phyloP scores from a whole-genome alignment of 306 rosid genomes.

The Vachellia pachyceras region DNA sequence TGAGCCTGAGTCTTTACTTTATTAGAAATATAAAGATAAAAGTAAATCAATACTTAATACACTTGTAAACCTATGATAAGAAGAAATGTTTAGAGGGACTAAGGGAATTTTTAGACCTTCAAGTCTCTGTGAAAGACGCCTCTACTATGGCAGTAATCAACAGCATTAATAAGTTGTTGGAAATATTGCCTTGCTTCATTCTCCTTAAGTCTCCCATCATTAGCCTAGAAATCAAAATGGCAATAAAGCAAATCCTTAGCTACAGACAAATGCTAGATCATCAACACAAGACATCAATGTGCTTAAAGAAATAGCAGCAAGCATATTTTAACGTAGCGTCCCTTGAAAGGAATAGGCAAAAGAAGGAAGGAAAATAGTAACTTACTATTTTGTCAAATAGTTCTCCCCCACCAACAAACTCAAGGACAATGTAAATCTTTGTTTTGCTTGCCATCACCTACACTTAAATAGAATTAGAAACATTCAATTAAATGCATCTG shows the following conservation, averaged over 20 bases:
- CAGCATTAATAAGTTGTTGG: slow-evolving; percentile 91
- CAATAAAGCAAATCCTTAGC: slow-evolving; percentile 25
- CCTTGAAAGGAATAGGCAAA: slow-evolving; percentile 1
- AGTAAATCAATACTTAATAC: not conserved
- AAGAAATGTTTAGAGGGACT: slow-evolving; percentile 27
- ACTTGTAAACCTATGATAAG: not conserved
- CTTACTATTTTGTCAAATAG: slow-evolving; percentile 94
- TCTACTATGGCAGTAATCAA: slow-evolving; percentile 97
- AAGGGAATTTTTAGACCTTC: slow-evolving; percentile 62
- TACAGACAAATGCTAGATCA: slow-evolving; percentile 33
- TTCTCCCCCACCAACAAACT: slow-evolving; percentile 88
- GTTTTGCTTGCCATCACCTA: slow-evolving; percentile 99
- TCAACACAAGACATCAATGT: slow-evolving; percentile 10
- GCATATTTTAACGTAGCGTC: not conserved
- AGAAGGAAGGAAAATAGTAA: slow-evolving; percentile 1
- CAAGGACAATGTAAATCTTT: slow-evolving; percentile 87
- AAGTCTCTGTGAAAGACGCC: slow-evolving; percentile 96
- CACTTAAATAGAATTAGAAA: slow-evolving; percentile 39
- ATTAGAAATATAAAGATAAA: slow-evolving; percentile 1
- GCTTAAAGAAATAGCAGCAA: not conserved
- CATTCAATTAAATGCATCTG: not conserved
- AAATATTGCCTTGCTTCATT: slow-evolving; percentile 89
- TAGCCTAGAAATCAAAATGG: slow-evolving; percentile 64
- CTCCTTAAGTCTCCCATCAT: slow-evolving; percentile 79
- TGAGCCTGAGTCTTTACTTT: slow-evolving; percentile 27